phyloP scores from a whole-genome alignment of 345 rosid species.

The Aquilaria sinensis region DNA sequence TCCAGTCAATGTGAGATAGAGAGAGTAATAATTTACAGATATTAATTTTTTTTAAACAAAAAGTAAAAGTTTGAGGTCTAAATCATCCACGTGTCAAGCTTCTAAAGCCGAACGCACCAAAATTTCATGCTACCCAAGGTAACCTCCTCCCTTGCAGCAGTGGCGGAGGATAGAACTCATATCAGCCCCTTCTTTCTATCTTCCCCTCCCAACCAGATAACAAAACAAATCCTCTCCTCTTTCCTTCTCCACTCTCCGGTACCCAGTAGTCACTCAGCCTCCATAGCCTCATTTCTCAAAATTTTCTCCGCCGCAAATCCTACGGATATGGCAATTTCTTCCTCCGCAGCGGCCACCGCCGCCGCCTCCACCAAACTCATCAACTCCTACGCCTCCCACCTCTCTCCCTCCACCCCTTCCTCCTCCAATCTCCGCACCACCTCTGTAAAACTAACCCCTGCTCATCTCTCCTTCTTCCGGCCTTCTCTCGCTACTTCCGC shows the following conservation, averaged over 20 bases:
- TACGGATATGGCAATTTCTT: constrained; percentile 50
- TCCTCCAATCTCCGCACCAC: constrained; percentile 17
- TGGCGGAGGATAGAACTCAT: constrained; percentile 17
- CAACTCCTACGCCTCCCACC: constrained; percentile 27
- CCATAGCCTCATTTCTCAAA: neutral
- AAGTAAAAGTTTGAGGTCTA: too few relatives aligned
- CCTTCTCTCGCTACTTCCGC: constrained; percentile 33
- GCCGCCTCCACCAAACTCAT: constrained; percentile 39
- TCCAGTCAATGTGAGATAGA: too few relatives aligned
- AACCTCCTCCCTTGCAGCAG: neutral
- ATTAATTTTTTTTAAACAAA: too few relatives aligned
- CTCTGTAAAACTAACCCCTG: constrained; percentile 26
- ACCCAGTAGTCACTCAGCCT: neutral
- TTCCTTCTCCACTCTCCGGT: neutral
- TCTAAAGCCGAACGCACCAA: neutral
- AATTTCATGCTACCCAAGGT: constrained; percentile 5
- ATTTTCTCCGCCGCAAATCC: neutral
- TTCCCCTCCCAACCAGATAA: constrained; percentile 16
- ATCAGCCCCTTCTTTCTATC: constrained; percentile 19
- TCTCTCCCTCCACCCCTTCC: constrained; percentile 26
- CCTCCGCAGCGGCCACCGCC: constrained; percentile 33
- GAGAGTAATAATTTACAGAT: too few relatives aligned
- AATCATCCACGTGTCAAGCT: constrained; percentile 14
- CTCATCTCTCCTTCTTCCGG: constrained; percentile 55
- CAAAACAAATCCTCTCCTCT: constrained; percentile 19